Evolutionary conservation across 371 early-diverging fungal genomes (phyloP), one percentile per base, ranked within the genome.

Genomic region (Agmasoma carcini): DNA sequence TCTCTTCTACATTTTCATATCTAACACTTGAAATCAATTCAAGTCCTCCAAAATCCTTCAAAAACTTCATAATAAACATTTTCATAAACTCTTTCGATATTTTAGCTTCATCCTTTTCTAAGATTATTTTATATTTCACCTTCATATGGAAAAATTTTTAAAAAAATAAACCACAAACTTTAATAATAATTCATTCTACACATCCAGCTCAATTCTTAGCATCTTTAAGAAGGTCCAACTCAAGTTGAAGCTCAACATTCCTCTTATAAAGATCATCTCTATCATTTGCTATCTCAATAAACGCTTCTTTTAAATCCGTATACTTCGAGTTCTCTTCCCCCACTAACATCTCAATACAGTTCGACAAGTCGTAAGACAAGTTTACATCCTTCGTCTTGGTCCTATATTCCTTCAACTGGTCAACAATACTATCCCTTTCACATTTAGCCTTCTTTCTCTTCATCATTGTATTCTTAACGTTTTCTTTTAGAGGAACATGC

Each of bases 301-400:
- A 41, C 9, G 69, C 71, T 5, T 59, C 57, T 46, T 65, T 65
- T 19, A 75, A 57, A 12, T 75, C 75, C 0, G 6, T 40, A 22
- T 66, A 39, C 33, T 69, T 61, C 29, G 62, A 60, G 55, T 75
- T 75, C 56, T 75, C 75, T 48, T 75, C 70, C 6, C 75, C 75
- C 53, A 69, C 66, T n/a, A 75, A 36, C 9, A 69, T 64, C 57
- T 75, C 71, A 22, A 72, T 53, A 51, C 75, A 75, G 41, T 64
- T 63, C 29, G 14, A 19, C 17, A 75, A 45, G 57, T 75, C 75
- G 52, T 75, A 75, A 30, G 59, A 63, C 25, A 75, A 37, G 46
- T 47, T 60, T 41, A 60, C 58, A 56, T 75, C 73, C 29, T 26
- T 45, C n/a, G 75, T 73, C 38, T 31, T 63, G n/a, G 38, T 37